Evolutionary conservation across 345 rosid species (phyloP), one percentile per base, ranked within the genome.

Genomic region (Lenwebbia sp.): DNA sequence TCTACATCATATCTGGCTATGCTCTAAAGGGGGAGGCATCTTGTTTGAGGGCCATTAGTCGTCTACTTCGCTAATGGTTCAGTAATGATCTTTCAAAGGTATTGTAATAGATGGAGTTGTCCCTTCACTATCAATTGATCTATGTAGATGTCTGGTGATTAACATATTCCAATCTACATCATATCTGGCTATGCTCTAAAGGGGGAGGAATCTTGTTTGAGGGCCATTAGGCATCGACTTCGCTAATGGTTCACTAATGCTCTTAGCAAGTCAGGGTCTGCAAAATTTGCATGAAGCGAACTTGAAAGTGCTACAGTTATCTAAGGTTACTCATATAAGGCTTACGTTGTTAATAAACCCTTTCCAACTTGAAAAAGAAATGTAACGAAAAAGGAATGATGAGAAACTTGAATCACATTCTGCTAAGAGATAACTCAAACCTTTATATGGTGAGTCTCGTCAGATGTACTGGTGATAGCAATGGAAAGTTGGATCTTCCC

Each of bases 401-500:
- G 50, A 60, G 84, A 54, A 87, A 54, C 21, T 33, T 19, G 47
- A 70, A 70, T 70, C 13, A 19, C 13, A 1, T 70, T 10, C 50
- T 85, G 84, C 28, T 82, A 15, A n/a, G 55, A 75, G 87, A 85
- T 60, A 85, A 54, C 75, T 58, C 58, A 85, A 83, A 96, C 99
- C 96, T 97, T 96, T 83, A 97, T 93, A 86, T 92, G 95, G 88
- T 89, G 91, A 30, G 92, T 92, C 91, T 97, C 98, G 57, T 92
- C 95, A 25, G 90, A 89, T 74, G 96, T 90, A 83, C 91, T 89
- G 33, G 95, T 93, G 85, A 94, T 93, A 82, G 96, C 95, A 87
- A 93, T 88, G 41, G 88, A 95, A 87, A 97, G 96, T 90, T 96
- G 99, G 91, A 97, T 92, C 92, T 97, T 97, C 87, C 99, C 99